Evolutionary conservation across 2,329 filamentous ascomycete species (phyloP).

Genomic region (Exophiala dermatitidis): DNA sequence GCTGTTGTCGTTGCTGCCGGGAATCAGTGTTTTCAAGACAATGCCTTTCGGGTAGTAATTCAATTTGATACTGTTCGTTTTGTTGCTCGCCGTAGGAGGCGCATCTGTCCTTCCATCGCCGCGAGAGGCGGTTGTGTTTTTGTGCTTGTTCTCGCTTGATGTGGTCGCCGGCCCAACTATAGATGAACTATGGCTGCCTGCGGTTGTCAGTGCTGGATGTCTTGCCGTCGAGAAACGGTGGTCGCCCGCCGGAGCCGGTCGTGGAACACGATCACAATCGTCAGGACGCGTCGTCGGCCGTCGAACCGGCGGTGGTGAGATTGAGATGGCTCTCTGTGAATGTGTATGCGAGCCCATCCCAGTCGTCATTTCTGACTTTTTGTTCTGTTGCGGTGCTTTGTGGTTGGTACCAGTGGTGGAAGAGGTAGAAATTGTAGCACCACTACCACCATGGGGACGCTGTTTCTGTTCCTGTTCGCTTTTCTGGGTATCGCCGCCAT

Average conservation of each 20-base stretch:
- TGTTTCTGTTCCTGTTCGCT: no score
- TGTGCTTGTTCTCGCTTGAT: slow-evolving; percentile 5
- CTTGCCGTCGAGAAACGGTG: no score
- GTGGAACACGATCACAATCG: no score
- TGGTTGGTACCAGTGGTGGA: no score
- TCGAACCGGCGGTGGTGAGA: background rate
- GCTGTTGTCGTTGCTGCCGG: slow-evolving; percentile 54
- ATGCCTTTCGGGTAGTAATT: slow-evolving; percentile 50
- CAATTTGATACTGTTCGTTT: background rate
- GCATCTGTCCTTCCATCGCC: background rate
- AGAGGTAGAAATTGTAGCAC: no score
- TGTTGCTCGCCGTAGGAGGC: background rate
- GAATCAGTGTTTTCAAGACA: slow-evolving; percentile 75
- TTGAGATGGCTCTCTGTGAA: background rate
- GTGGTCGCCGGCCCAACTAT: slow-evolving; percentile 5
- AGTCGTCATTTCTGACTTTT: slow-evolving; percentile 2
- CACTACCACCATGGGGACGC: no score
- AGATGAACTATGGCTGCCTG: background rate
- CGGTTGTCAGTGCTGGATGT: no score
- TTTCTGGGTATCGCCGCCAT: slow-evolving; percentile 1
- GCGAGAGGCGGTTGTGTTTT: slow-evolving; percentile 4
- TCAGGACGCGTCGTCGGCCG: background rate
- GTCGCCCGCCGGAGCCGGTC: no score
- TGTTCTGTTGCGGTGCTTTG: no score
- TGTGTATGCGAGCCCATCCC: background rate